Evolutionary conservation across 2,329 filamentous ascomycete species (phyloP), one percentile per base, ranked within the genome.

Genomic region (Xylaria sp.): DNA sequence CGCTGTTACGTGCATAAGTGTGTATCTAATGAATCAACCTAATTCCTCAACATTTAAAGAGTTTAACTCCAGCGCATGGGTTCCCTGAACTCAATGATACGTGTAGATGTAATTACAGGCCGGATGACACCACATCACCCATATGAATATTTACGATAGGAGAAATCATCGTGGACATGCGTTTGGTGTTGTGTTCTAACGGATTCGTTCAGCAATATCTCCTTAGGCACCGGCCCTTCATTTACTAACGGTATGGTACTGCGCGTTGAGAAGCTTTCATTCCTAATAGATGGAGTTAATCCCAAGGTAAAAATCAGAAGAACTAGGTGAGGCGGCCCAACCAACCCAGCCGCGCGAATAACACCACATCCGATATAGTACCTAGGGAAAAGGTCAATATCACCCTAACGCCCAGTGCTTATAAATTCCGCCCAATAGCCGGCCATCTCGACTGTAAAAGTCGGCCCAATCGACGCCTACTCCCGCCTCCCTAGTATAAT

Each of bases 401-500:
- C 36, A n/a, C n/a, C 55, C 7, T 14, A 59, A 68, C 56, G 56
- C 65, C 56, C 36, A n/a, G 32, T 45, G 30, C 27, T 42, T 12
- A 7, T 1, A 17, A 34, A 53, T 19, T 39, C 30, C 27, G 30
- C 24, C 50, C 3, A 11, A 8, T 34, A 32, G 17, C n/a, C 19
- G 53, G 45, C 11, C 39, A 47, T 27, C 36, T 21, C 30, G 36
- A 64, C 47, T 6, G 42, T 36, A 21, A 12, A 14, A 27, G 21
- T 27, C 12, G 36, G 39, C 50, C 50, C 14, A 47, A 47, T 58
- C 45, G 47, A 65, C 21, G 61, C 51, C 62, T 53, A 8, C 24
- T 48, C 32, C 42, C 5, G 14, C 12, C 19, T 24, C 66, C 57
- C 57, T 57, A 57, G 53, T 65, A 65, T 68, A 47, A 9, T 57